These are phyloP conservation scores for Penicillium thymicola DNA, from an alignment of 2,329 filamentous ascomycete genomes.

Conservation along the genomic window DNA sequence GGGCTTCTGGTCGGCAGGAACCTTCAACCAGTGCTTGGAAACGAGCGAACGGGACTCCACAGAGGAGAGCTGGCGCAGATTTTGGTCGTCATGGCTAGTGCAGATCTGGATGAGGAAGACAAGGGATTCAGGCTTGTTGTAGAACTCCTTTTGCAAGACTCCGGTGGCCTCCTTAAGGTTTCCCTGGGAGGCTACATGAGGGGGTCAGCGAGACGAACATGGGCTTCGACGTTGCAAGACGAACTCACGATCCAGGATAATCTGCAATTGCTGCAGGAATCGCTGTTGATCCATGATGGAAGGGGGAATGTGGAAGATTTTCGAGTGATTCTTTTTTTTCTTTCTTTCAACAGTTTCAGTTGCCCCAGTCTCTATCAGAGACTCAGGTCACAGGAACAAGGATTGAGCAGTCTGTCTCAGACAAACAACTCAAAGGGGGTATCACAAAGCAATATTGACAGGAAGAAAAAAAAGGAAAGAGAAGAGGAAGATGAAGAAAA, in stretches of 20 bases:
- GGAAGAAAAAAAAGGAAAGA: slow-evolving; percentile 14
- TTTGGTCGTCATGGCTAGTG: slow-evolving; percentile 67
- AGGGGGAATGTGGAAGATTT: slow-evolving; percentile 1
- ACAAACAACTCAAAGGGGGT: slow-evolving; percentile 34
- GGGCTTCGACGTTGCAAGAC: slow-evolving; percentile 25
- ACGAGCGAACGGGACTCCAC: slow-evolving; percentile 85
- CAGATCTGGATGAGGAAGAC: slow-evolving; percentile 84
- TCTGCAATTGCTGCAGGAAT: slow-evolving; percentile 82
- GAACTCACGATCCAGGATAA: slow-evolving; percentile 75
- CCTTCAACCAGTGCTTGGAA: slow-evolving; percentile 76
- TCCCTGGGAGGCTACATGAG: slow-evolving; percentile 71
- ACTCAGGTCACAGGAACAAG: slow-evolving; percentile 14
- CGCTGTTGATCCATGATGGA: slow-evolving; percentile 71
- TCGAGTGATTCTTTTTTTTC: slow-evolving; percentile 9
- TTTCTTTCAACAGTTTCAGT: neutral
- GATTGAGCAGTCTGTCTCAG: slow-evolving; percentile 30
- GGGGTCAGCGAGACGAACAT: slow-evolving; percentile 16
- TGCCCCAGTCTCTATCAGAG: slow-evolving; percentile 13
- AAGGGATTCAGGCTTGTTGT: slow-evolving; percentile 78
- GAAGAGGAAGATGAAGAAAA: slow-evolving; percentile 24
- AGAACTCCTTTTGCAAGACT: slow-evolving; percentile 89
- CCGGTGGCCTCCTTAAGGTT: slow-evolving; percentile 86
- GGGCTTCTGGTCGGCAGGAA: slow-evolving; percentile 72
- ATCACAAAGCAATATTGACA: slow-evolving; percentile 29
- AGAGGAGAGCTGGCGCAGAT: slow-evolving; percentile 82